Evolutionary conservation across 2,329 filamentous ascomycete genomes (phyloP).

Genomic region (Aureobasidium uvarum): DNA sequence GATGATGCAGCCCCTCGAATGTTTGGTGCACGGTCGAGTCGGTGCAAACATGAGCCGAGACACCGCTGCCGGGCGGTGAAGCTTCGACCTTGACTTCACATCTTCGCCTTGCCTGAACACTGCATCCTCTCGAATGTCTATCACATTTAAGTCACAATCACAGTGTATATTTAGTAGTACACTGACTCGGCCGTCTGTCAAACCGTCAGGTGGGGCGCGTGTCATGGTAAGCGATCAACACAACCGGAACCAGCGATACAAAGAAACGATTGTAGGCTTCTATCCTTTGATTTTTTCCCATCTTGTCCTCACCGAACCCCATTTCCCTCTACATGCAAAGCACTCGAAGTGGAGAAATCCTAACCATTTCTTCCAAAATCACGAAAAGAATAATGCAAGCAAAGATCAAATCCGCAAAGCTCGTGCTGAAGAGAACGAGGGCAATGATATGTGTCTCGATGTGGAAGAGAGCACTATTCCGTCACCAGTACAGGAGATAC

Average conservation of each 20-base stretch:
- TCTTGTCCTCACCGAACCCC: too few relatives aligned
- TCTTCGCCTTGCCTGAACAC: background rate
- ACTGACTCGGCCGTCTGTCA: too few relatives aligned
- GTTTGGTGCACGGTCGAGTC: background rate
- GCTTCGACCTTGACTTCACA: background rate
- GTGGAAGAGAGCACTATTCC: background rate
- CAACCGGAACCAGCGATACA: background rate
- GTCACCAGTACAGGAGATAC: too few relatives aligned
- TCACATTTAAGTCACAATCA: background rate
- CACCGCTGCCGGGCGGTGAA: conserved; percentile 13
- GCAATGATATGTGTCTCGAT: background rate
- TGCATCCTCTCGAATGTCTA: background rate
- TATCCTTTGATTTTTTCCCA: too few relatives aligned
- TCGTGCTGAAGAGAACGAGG: background rate
- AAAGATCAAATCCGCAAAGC: background rate
- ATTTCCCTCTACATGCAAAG: background rate
- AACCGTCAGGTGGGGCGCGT: too few relatives aligned
- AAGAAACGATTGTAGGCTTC: background rate
- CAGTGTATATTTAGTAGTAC: too few relatives aligned
- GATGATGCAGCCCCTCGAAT: conserved; percentile 14
- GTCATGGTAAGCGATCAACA: too few relatives aligned
- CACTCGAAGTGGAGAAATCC: too few relatives aligned
- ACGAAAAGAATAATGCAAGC: background rate
- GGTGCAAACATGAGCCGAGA: conserved; percentile 3
- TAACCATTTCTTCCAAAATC: too few relatives aligned